Evolutionary conservation across 2,329 filamentous ascomycete genomes (phyloP), one percentile per base, ranked within the genome.

Genomic region (Leptographium wingfieldii): DNA sequence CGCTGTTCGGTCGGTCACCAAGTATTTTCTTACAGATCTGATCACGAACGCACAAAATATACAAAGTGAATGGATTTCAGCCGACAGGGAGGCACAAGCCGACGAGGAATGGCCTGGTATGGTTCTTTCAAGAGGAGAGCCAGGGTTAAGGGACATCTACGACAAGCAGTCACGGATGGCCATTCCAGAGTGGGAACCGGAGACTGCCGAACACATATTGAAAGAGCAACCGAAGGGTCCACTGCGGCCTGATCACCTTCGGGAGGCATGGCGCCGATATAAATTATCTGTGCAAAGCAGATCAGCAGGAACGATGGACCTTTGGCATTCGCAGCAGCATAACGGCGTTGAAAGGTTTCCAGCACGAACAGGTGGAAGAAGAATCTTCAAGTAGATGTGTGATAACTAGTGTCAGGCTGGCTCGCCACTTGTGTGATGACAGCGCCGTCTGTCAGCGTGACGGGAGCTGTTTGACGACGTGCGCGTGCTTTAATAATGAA

Each of bases 1-100:
- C 27, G 85, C 86, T n/a, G 86, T 92, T 68, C 85, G 84, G 56
- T 83, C 85, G 0, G 87, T 89, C 25, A 84, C 86, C 55, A 92
- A 92, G 72, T 78, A 89, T 62, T 91, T 89, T 69, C 81, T 88
- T 4, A 88, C 87, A 58, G 85, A 90, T 63, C 77, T 92, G 55
- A 86, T 92, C 63, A 87, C 90, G 69, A 75, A 79, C 56, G 87
- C 88, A 11, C 80, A 87, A 57, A 79, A 81, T 52, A 80, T 91
- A 12, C 88, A 91, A 68, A 77, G 78, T 61, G 86, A 92, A 71
- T 90, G 86, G 86, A 75, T 86, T 38, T 75, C 77, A 1, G 77
- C 80, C 6, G 71, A 73, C 16, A 79, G 76, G 61, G 83, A 85
- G 69, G 76, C 77, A 60, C 82, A 85, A 65, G 77, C 76, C 11